Base-by-base conservation (phyloP, 495 filamentous ascomycete species). In the Apodospora peruviana region DNA sequence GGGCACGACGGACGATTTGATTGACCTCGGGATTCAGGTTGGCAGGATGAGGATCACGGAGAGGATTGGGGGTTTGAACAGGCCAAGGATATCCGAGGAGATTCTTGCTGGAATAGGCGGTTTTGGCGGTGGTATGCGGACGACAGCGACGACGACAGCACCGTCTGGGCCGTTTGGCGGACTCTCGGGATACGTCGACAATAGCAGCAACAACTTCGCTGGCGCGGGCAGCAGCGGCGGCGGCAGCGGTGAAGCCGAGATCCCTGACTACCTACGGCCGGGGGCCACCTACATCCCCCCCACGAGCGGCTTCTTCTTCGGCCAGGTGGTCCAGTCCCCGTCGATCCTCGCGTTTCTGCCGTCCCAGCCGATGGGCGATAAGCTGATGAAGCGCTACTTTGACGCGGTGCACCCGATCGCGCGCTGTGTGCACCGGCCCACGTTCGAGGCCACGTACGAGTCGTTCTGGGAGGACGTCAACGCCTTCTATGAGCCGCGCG, bases 11-110 rank as follows among this genome's bases (percentile, higher is more conserved):
- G 80, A 84, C 51, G 83, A 87, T 43, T 59, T 87, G 14, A 71
- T 82, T 46, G 86, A 90, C 59, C 65, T 89, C 17, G 86, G 86
- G 4, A 74, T 89, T 39, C 74, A 75, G 49, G 69, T 89, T 45
- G 85, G 86, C 7, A 83, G 76, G 50, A 79, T 87, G 75, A 74
- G 83, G 44, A 81, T 90, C 29, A 86, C 80, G 1, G 86, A 89
- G 57, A 74, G 85, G 17, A 81, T 88, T 55, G 86, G 86, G 11
- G 71, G 75, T 1, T 61, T 80, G 40, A 77, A 71, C 39, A 64
- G 74, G 45, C 75, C 84, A 14, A 76, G 82, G 49, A 76, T 88
- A 48, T 70, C 76, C 2, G 81, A 86, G 66, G 84, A 88, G 74
- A 78, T 86, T 67, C 27, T 7, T 7, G 27, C 27, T 14, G 27